Evolutionary conservation across 1,139 yeast species (phyloP), one percentile per base, ranked within the genome.

Genomic region (Pichia cactophila): DNA sequence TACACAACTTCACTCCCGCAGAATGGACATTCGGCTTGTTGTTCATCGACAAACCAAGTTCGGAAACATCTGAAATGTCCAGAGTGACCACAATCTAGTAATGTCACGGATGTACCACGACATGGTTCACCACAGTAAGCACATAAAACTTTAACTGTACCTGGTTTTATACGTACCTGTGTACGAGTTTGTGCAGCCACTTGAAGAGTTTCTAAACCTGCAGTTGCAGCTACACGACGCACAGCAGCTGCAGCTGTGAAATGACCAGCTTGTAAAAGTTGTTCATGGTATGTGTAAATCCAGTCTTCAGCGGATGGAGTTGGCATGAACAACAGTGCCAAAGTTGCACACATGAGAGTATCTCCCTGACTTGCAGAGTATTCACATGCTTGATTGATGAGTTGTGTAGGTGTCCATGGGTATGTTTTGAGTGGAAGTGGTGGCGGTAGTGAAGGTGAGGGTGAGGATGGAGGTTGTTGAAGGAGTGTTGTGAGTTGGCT

Each of bases 11-110:
- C 31, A 28, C 31, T 29, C 12, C 65, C 65, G 49, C 68, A 65
- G 0, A 61, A 59, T 2, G 97, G 97, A 62, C 97, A 90, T 50
- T 80, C 87, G 3, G 67, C 60, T 71, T 83, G 81, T 28, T 70
- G 74, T 31, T 77, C 84, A 2, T 73, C 80, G 36, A 83, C 67
- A 61, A 86, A 81, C 97, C 97, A 90, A 45, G 77, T 75, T 52
- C 74, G 73, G 60, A 89, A 71, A 68, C 98, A 92, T 4, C 80
- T 81, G 60, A 80, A 81, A 65, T 92, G 98, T 1, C 95, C 90
- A 49, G 82, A 74, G 65, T 92, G 97, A 0, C 97, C 97, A 69
- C 97, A 92, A 43, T 71, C 75, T 48, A 86, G 67, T 26, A 82
- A 69, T n/a, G 80, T 80, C 26, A 86, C 78, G 11, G 83, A 76